These are phyloP conservation scores for Phytophthora pisi DNA, from an alignment of 352 stramenopile species.

Conservation along the genomic window DNA sequence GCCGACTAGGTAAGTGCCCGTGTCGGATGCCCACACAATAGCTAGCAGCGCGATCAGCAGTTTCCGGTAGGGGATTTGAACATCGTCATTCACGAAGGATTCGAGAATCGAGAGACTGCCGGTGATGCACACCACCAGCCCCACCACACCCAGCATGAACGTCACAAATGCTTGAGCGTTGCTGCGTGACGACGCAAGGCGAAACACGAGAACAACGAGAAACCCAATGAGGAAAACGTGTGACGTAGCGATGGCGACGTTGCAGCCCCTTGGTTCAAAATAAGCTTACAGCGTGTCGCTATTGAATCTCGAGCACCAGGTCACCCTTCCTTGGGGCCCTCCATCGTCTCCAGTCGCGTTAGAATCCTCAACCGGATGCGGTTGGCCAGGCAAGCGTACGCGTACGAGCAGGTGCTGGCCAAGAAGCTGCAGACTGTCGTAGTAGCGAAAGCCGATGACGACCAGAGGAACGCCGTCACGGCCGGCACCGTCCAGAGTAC, in stretches of 20 bases:
- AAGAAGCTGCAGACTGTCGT: slow-evolving; percentile 65
- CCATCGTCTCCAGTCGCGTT: slow-evolving; percentile 34
- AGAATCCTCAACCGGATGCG: slow-evolving; percentile 61
- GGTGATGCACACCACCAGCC: slow-evolving; percentile 55
- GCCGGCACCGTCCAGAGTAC: slow-evolving; percentile 57
- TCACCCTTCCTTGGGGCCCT: slow-evolving; percentile 24
- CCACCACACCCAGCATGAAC: slow-evolving; percentile 53
- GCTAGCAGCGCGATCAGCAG: slow-evolving; percentile 64
- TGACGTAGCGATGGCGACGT: slow-evolving; percentile 31
- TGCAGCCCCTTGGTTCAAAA: slow-evolving; percentile 48
- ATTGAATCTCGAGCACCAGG: slow-evolving; percentile 25
- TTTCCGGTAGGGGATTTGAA: slow-evolving; percentile 52
- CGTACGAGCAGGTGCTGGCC: slow-evolving; percentile 61
- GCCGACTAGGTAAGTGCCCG: slow-evolving; percentile 93
- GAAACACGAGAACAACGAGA: slow-evolving; percentile 45
- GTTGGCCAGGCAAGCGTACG: slow-evolving; percentile 72
- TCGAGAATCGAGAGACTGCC: slow-evolving; percentile 51
- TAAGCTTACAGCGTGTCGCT: slow-evolving; percentile 35
- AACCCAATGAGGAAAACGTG: slow-evolving; percentile 43
- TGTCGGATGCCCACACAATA: slow-evolving; percentile 83
- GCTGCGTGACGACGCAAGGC: slow-evolving; percentile 32
- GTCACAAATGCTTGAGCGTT: slow-evolving; percentile 39
- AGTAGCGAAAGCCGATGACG: slow-evolving; percentile 62
- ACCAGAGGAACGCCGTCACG: slow-evolving; percentile 71
- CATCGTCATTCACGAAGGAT: slow-evolving; percentile 58